Conservation (phyloP, 2,329 filamentous ascomycete genomes). For the Cucurbitaria berberidis region DNA sequence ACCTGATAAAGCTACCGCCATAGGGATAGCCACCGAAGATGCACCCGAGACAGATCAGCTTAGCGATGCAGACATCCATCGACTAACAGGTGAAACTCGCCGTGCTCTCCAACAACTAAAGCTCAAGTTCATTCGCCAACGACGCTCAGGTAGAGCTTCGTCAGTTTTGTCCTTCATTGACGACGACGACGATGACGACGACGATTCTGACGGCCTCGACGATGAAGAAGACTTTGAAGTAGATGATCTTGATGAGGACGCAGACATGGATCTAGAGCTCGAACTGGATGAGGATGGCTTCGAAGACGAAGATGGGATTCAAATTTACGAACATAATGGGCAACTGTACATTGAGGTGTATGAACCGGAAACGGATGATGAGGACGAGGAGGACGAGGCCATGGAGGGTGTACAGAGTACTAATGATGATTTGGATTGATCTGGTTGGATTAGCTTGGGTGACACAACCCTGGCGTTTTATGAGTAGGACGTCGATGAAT, state of each 20-base stretch:
- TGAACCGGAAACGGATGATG: constrained; percentile 4
- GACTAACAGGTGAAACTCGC: constrained; percentile 14
- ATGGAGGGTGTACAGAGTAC: constrained; percentile 1
- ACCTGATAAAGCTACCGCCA: too few species aligned
- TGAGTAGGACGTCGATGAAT: too few species aligned
- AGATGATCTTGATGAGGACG: constrained; percentile 10
- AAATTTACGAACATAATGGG: constrained; percentile 14
- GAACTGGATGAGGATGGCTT: constrained; percentile 54
- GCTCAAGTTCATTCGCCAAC: constrained; percentile 10
- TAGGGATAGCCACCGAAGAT: constrained; percentile 1
- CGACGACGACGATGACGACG: not conserved
- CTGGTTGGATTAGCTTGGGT: not conserved
- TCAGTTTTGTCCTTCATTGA: not conserved
- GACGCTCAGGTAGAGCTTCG: not conserved
- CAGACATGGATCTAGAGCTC: constrained; percentile 10
- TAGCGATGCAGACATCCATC: constrained; percentile 17
- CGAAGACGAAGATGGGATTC: constrained; percentile 7
- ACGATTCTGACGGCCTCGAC: constrained; percentile 7
- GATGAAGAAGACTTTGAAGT: constrained; percentile 18
- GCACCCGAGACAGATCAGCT: constrained; percentile 36
- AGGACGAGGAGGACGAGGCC: constrained; percentile 6
- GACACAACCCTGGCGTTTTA: too few species aligned
- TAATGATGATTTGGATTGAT: constrained; percentile 6
- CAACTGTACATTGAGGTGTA: constrained; percentile 13
- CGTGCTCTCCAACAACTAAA: constrained; percentile 15